Base-by-base conservation (phyloP, 1,284 basidiomycete species). In the Austroboletus niveus region DNA sequence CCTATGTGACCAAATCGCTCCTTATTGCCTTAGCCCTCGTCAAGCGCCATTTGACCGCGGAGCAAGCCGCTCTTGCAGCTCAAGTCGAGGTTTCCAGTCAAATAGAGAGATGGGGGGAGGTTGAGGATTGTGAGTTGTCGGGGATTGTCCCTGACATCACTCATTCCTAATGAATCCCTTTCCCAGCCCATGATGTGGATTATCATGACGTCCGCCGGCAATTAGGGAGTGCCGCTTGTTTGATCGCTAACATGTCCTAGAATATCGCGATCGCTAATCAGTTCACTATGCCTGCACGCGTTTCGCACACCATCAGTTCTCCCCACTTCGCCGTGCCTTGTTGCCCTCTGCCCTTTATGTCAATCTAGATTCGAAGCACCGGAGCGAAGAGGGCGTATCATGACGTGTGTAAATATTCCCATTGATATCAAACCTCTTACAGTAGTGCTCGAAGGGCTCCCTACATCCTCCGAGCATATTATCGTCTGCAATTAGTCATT, bases 31-130 rank as follows among this genome's bases (percentile, higher is more conserved):
- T 99, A 20, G 95, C 91, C 2, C 78, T 99, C 14, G 81, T 96
- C 27, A 83, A 84, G 61, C 84, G 84, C 34, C 81, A 79, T 49
- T 69, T 97, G 40, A 84, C 81, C 3, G 91, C 87, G 0, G 90
- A 99, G 59, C 77, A 94, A 65, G 96, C 97, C 2, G 83, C 93
- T 1, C 72, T 85, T 48, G 93, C 91, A 0, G 82, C 93, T 5
- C 89, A 92, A 54, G 96, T 97, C 8, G 97, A 99, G 71, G 95
- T 99, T 0, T 80, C 87, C 53, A 94, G 90, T 65, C 97, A 99
- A 72, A 98, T 98, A 56, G 84, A 96, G 69, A 79, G 85, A 47
- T 99, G 97, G 97, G 97, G 97, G 24, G 94, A 97, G 72, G 97
- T 99, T 0, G 97, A 99, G 75, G 97, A 99, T 70, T 92, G 94